These are phyloP conservation scores for Datisca glomerata DNA, from an alignment of 306 rosid genomes.

Conservation along the genomic window DNA sequence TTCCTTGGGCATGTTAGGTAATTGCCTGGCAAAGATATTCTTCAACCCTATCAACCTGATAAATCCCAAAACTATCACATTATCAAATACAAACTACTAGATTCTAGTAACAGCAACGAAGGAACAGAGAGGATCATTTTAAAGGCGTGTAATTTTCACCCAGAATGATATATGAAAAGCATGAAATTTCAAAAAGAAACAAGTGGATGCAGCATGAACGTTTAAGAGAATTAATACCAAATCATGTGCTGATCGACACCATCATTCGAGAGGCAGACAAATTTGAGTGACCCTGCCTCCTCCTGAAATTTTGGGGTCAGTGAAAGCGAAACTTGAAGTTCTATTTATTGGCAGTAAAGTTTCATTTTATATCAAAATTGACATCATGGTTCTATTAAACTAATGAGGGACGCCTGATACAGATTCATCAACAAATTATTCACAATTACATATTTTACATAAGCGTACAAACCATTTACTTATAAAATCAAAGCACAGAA, in stretches of 20 bases:
- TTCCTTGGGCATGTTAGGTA: constrained; percentile 98
- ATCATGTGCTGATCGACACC: constrained; percentile 87
- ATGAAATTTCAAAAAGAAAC: background rate
- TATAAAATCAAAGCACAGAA: background rate
- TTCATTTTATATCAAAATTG: too few relatives aligned
- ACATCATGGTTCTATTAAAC: too few relatives aligned
- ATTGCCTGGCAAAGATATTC: constrained; percentile 88
- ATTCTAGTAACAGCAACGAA: too few relatives aligned
- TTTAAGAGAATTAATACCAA: constrained; percentile 45
- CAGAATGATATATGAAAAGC: too few relatives aligned
- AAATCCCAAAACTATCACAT: constrained; percentile 15
- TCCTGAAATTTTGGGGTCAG: constrained; percentile 32
- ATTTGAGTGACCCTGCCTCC: constrained; percentile 82
- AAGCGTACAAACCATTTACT: background rate
- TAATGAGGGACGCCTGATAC: too few relatives aligned
- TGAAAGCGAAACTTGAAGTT: too few relatives aligned
- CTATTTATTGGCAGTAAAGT: too few relatives aligned
- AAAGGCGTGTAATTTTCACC: too few relatives aligned
- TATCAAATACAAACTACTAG: too few relatives aligned
- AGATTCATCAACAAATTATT: too few relatives aligned
- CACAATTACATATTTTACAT: too few relatives aligned
- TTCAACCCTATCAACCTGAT: constrained; percentile 89
- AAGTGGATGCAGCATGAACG: background rate
- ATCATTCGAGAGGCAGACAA: constrained; percentile 64
- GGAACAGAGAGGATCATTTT: too few relatives aligned